Conservation (phyloP, 768 basidiomycete species). For the Tricholoma terreum region DNA sequence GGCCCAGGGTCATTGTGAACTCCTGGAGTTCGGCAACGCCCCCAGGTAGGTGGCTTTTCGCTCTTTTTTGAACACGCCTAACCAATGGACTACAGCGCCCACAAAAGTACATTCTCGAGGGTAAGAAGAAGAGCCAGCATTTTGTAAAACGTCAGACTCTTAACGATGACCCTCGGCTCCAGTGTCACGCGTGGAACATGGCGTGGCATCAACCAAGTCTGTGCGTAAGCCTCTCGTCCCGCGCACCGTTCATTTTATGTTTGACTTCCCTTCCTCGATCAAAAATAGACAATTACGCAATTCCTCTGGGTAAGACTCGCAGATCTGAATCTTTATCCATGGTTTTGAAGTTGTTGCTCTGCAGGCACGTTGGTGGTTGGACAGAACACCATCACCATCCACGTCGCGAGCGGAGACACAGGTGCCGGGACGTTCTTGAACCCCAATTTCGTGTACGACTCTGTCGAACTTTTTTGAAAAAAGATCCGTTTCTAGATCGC, state of each 20-base stretch:
- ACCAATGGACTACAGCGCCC: slow-evolving; percentile 27
- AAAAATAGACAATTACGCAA: slow-evolving; percentile 35
- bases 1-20: slow-evolving; percentile 45
- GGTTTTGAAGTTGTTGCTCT: neutral
- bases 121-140: slow-evolving; percentile 19
- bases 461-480: slow-evolving; percentile 35
- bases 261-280: neutral
- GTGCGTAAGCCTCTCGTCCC: slow-evolving; percentile 22
- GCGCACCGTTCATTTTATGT: neutral
- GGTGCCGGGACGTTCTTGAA: slow-evolving; percentile 41
- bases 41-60: slow-evolving; percentile 22
- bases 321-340: neutral
- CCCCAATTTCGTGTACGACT: slow-evolving; percentile 45
- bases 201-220: slow-evolving; percentile 45
- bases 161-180: neutral
- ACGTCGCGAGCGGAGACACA: slow-evolving; percentile 41
- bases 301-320: slow-evolving; percentile 34
- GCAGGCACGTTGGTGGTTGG: slow-evolving; percentile 35
- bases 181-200: slow-evolving; percentile 51
- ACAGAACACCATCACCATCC: slow-evolving; percentile 42
- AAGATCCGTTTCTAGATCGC: neutral
- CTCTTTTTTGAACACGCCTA: neutral
- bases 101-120: slow-evolving; percentile 41
- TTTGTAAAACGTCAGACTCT: neutral
- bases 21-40: slow-evolving; percentile 41